Base-by-base conservation (phyloP, 225 moss, liverwort and hornwort species). In the Straminergon stramineum region DNA sequence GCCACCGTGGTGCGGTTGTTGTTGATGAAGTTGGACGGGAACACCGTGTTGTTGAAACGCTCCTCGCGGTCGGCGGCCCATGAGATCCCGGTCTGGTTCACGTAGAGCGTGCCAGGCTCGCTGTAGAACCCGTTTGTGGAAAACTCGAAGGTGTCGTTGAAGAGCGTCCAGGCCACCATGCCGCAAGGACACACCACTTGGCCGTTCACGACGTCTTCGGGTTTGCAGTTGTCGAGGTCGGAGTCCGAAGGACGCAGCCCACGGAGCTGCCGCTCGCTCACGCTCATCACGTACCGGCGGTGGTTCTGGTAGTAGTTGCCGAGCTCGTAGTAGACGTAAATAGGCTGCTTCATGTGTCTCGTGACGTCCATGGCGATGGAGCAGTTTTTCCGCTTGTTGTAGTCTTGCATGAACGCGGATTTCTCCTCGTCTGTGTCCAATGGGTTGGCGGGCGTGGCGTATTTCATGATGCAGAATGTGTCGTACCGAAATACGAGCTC, bases 271-370 rank as follows among this genome's bases (percentile, higher is more conserved):
- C 55, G 88, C 28, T 94, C 95, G 17, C 93, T 94, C 75, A 85
- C 73, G 81, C 95, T 95, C 78, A 78, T 90, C 75, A 94, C 92
- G 21, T 93, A 94, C 53, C 85, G 75, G 13, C 92, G 91, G 53
- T 95, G 95, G 55, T 95, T 95, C 57, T 95, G 95, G 73, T 91
- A 94, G 41, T 82, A 95, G 52, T 95, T 93, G 11, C 93, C 88
- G 21, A 95, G 89, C 51, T 95, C 87, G 39, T 94, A 95, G 48
- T 95, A 94, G 5, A 95, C 91, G 34, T 89, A 95, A 27, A 95
- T 89, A 3, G 94, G 95, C 17, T 85, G 88, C 83, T 81, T 89
- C 95, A 95, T 95, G 39, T 39, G 45, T 63, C 84, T 89, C 3
- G 76, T 65, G 48, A 95, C 80, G 9, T 62, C 57, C 65, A 95